phyloP scores from a whole-genome alignment of 768 basidiomycete genomes.

The Kwoniella sp. region DNA sequence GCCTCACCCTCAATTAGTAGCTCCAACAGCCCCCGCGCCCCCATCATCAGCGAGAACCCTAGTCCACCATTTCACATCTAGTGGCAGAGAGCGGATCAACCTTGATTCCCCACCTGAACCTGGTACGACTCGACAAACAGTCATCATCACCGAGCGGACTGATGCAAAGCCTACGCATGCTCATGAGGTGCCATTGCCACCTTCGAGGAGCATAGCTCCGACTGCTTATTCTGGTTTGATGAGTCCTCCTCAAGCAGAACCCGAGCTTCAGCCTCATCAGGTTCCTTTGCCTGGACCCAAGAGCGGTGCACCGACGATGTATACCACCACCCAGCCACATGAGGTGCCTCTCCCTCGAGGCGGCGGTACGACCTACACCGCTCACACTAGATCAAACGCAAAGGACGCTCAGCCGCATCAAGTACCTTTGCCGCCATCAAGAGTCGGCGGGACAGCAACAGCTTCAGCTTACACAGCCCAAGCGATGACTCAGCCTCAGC shows the following conservation, averaged over 20 bases:
- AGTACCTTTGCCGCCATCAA: not conserved
- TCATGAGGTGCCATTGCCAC: slow-evolving; percentile 23
- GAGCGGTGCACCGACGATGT: slow-evolving; percentile 1
- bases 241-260: slow-evolving; percentile 6
- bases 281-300: slow-evolving; percentile 1
- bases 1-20: not conserved
- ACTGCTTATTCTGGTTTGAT: slow-evolving; percentile 14
- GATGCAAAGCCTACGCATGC: slow-evolving; percentile 14
- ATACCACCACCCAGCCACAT: not conserved
- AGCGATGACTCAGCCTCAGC: not conserved
- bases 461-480: not conserved
- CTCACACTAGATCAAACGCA: not conserved
- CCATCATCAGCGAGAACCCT: slow-evolving; percentile 4
- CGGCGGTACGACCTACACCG: not conserved
- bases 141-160: slow-evolving; percentile 25
- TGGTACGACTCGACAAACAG: slow-evolving; percentile 29
- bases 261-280: not conserved
- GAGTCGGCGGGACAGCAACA: not conserved
- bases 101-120: slow-evolving; percentile 17
- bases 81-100: slow-evolving; percentile 9
- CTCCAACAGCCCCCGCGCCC: slow-evolving; percentile 4
- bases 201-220: slow-evolving; percentile 14
- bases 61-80: not conserved
- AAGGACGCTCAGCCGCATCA: not conserved
- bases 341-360: not conserved